Evolutionary conservation across 106 monocot species (phyloP).

Genomic region (Triglochin maritima): DNA sequence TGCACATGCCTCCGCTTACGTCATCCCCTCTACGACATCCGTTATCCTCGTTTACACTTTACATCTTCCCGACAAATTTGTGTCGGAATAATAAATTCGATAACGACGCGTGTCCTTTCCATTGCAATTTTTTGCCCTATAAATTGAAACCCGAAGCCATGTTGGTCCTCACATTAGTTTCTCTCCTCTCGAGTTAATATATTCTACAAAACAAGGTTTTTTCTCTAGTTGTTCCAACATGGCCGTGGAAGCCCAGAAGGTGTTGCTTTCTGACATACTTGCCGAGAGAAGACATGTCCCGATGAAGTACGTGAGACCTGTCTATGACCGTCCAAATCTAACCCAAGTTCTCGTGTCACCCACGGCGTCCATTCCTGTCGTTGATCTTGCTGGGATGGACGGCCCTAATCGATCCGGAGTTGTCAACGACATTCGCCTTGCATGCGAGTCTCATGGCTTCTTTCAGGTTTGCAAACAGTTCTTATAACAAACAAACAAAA

Average conservation of each 20-base stretch:
- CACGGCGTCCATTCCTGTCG: slow-evolving; percentile 15
- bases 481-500: neutral
- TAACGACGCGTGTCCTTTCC: too few relatives aligned
- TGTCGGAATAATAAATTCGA: too few relatives aligned
- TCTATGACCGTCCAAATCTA: slow-evolving; percentile 34
- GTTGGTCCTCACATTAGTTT: too few relatives aligned
- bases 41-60: too few relatives aligned
- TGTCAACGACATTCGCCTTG: slow-evolving; percentile 24
- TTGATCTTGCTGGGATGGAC: slow-evolving; percentile 24
- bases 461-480: slow-evolving; percentile 26
- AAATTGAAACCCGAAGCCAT: too few relatives aligned
- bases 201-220: neutral
- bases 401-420: slow-evolving; percentile 15
- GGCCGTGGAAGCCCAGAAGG: neutral
- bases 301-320: slow-evolving; percentile 24
- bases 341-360: slow-evolving; percentile 7
- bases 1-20: too few relatives aligned
- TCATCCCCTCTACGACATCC: too few relatives aligned
- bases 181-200: too few relatives aligned
- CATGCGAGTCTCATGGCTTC: slow-evolving; percentile 39
- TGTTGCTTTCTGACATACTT: slow-evolving; percentile 11
- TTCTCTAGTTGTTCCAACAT: neutral
- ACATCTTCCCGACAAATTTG: too few relatives aligned
- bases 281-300: slow-evolving; percentile 10
- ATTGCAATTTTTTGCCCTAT: too few relatives aligned